These are phyloP conservation scores for Cercospora citrullina DNA, from an alignment of 2,329 filamentous ascomycete species.

Conservation along the genomic window DNA sequence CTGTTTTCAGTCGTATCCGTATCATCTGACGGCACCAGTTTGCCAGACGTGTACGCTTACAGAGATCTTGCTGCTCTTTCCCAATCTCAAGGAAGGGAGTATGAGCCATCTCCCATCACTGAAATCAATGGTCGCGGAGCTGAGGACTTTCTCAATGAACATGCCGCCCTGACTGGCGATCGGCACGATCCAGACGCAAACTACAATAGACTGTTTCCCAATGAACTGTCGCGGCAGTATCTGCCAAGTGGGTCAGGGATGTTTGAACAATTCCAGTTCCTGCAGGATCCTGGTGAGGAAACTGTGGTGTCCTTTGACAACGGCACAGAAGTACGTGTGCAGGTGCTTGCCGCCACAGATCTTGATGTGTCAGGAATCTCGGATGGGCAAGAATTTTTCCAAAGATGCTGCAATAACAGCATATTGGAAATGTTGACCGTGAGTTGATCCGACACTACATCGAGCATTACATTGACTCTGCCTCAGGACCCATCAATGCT, in stretches of 20 bases:
- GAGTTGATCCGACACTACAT: background rate
- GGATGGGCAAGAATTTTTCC: conserved; percentile 45
- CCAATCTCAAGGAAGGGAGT: background rate
- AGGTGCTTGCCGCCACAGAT: background rate
- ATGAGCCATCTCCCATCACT: conserved; percentile 37
- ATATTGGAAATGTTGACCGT: background rate
- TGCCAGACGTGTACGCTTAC: conserved; percentile 41
- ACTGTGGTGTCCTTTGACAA: conserved; percentile 7
- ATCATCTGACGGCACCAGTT: conserved; percentile 39
- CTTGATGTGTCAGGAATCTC: conserved; percentile 37
- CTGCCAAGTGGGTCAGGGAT: background rate
- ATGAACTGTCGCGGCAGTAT: conserved; percentile 22
- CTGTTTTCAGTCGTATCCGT: conserved; percentile 26
- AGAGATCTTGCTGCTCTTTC: conserved; percentile 32
- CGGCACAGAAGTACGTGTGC: background rate
- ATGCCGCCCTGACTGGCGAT: conserved; percentile 35
- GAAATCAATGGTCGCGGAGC: conserved; percentile 43
- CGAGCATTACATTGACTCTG: background rate
- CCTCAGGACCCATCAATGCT: background rate
- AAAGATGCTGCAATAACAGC: conserved; percentile 39
- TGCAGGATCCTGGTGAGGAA: conserved; percentile 2
- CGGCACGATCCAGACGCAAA: conserved; percentile 45
- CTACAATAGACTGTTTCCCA: conserved; percentile 45
- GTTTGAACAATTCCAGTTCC: conserved; percentile 1
- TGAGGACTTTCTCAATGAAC: conserved; percentile 37